Conservation (phyloP, 306 rosid species). For the Medicago arabica region DNA sequence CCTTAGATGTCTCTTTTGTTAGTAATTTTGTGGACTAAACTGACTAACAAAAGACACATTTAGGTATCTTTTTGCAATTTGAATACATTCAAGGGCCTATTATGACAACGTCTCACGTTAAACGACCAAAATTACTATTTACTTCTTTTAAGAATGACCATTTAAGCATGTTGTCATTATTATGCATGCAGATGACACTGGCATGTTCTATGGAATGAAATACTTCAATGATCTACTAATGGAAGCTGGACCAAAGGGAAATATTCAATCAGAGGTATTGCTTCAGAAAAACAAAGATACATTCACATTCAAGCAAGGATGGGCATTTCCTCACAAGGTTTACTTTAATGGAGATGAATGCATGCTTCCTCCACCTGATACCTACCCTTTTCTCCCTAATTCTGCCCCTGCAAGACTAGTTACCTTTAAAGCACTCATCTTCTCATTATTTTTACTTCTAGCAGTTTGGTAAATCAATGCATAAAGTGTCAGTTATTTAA, state of each 20-base stretch:
- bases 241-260: constrained; percentile 89
- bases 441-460: constrained; percentile 58
- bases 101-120: neutral
- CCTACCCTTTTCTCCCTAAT: constrained; percentile 84
- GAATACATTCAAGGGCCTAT: too few species aligned
- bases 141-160: neutral
- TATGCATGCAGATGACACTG: constrained; percentile 78
- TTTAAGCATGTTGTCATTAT: constrained; percentile 19
- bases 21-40: too few species aligned
- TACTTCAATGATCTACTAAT: constrained; percentile 74
- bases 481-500: neutral
- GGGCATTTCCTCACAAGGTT: constrained; percentile 93
- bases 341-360: constrained; percentile 95
- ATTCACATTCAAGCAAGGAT: constrained; percentile 87
- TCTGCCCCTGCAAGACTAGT: constrained; percentile 48
- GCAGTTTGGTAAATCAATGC: constrained; percentile 51
- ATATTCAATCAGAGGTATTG: constrained; percentile 83
- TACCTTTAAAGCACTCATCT: constrained; percentile 45
- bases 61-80: too few species aligned
- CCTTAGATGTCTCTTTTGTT: too few species aligned
- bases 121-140: too few species aligned
- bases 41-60: too few species aligned
- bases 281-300: constrained; percentile 75
- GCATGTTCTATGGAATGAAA: constrained; percentile 89
- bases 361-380: constrained; percentile 90